phyloP scores from a whole-genome alignment of 2,329 filamentous ascomycete genomes.

The Sporothrix schenckii region DNA sequence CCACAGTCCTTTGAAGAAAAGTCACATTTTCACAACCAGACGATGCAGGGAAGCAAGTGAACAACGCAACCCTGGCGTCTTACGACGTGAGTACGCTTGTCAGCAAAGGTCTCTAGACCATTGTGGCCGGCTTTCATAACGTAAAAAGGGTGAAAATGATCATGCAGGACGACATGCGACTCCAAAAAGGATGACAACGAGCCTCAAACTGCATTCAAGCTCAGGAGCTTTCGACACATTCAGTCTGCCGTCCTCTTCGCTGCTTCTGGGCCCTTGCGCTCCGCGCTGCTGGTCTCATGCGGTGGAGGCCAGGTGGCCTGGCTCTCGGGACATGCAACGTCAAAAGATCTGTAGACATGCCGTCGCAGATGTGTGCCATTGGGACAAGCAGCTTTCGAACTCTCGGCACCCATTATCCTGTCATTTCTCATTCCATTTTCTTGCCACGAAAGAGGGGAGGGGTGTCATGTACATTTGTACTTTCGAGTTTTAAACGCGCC shows the following conservation, averaged over 20 bases:
- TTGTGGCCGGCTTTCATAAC: too few species aligned
- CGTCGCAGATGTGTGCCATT: not conserved
- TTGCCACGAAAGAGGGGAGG: not conserved
- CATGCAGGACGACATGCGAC: too few species aligned
- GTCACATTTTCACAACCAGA: not conserved
- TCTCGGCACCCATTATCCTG: not conserved
- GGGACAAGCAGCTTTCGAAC: not conserved
- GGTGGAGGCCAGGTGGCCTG: not conserved
- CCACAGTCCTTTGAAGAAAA: not conserved
- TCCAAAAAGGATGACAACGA: too few species aligned
- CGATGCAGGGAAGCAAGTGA: too few species aligned
- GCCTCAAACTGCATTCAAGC: too few species aligned
- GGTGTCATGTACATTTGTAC: not conserved
- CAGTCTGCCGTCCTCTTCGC: conserved; percentile 2
- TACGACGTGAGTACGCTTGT: not conserved
- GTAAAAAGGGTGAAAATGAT: too few species aligned
- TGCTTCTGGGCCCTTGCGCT: not conserved
- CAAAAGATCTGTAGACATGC: not conserved
- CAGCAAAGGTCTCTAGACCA: not conserved
- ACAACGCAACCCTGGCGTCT: not conserved
- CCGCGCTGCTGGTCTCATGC: not conserved
- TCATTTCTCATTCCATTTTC: not conserved
- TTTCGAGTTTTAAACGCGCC: not conserved
- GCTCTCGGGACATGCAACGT: not conserved
- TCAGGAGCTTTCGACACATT: too few species aligned